A percentile compares a stretch with the other conserved stretches of the same genome.
Evolutionary conservation across 805 yeast genomes (phyloP).

Genomic region (Barnettozyma californica): DNA sequence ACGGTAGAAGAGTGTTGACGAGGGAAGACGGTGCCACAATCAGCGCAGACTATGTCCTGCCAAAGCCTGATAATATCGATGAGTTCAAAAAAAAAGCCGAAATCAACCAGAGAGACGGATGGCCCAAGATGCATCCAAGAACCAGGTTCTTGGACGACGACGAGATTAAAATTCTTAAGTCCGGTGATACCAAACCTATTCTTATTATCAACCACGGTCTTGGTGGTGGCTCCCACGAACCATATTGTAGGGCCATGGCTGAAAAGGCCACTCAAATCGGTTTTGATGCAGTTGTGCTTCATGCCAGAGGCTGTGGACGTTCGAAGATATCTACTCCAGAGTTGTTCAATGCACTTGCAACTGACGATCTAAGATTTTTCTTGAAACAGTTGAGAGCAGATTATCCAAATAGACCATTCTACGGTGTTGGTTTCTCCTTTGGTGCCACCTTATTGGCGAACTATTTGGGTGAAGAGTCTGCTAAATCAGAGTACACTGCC

Average conservation of each 20-base stretch:
- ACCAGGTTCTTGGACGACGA: slow-evolving; percentile 52
- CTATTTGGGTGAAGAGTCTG: slow-evolving; percentile 64
- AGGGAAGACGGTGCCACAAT: slow-evolving; percentile 66
- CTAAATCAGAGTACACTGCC: slow-evolving; percentile 45
- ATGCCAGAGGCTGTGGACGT: slow-evolving; percentile 74
- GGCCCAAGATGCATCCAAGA: slow-evolving; percentile 63
- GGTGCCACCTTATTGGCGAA: slow-evolving; percentile 66
- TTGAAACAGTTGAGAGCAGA: slow-evolving; percentile 42
- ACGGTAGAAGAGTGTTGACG: slow-evolving; percentile 62
- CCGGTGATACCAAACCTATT: slow-evolving; percentile 42
- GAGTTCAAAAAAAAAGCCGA: slow-evolving; percentile 28
- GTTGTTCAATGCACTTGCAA: slow-evolving; percentile 61
- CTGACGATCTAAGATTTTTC: slow-evolving; percentile 61
- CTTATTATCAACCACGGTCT: slow-evolving; percentile 65
- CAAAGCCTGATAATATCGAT: slow-evolving; percentile 27
- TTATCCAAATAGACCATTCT: slow-evolving; percentile 62
- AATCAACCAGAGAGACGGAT: slow-evolving; percentile 42
- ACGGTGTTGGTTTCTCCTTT: slow-evolving; percentile 62
- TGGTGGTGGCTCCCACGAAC: slow-evolving; percentile 78
- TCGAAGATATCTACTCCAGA: slow-evolving; percentile 66
- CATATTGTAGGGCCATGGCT: slow-evolving; percentile 56
- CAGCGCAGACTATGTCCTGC: slow-evolving; percentile 68
- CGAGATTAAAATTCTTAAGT: slow-evolving; percentile 35
- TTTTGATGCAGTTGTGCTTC: slow-evolving; percentile 58
- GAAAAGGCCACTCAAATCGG: slow-evolving; percentile 36